These are phyloP conservation scores for Polytrichum commune DNA, from an alignment of 225 moss, liverwort and hornwort species.

Conservation along the genomic window DNA sequence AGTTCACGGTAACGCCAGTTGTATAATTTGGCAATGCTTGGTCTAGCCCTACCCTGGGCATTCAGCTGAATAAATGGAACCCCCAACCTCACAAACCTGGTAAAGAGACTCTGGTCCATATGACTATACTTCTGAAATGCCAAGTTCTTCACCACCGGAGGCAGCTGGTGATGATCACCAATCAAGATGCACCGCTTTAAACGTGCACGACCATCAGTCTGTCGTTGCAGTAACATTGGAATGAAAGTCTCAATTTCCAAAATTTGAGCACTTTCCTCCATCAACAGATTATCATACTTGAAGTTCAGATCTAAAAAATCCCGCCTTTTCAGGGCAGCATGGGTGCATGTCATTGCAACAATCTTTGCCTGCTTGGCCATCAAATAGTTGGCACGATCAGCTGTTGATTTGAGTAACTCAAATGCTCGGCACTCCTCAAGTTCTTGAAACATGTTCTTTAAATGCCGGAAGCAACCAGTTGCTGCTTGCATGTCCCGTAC, in stretches of 20 bases:
- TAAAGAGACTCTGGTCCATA: constrained; percentile 98
- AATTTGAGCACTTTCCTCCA: constrained; percentile 99
- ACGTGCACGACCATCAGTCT: constrained; percentile 83
- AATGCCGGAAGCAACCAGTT: constrained; percentile 91
- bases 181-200: constrained; percentile 96
- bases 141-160: constrained; percentile 97
- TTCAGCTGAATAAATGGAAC: constrained; percentile 95
- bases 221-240: constrained; percentile 94
- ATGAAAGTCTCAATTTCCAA: constrained; percentile 97
- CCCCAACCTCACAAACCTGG: constrained; percentile 92
- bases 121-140: constrained; percentile 98
- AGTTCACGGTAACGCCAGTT: constrained; percentile 95
- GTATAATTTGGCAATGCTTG: constrained; percentile 91
- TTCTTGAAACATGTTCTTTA: constrained; percentile 99
- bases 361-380: constrained; percentile 99
- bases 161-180: constrained; percentile 98
- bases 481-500: constrained; percentile 83
- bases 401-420: constrained; percentile 93
- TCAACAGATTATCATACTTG: constrained; percentile 96
- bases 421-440: constrained; percentile 98
- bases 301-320: constrained; percentile 90
- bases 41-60: constrained; percentile 97
- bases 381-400: constrained; percentile 96
- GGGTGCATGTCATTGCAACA: constrained; percentile 99
- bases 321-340: constrained; percentile 94